These are phyloP conservation scores for Aschersonia sp. DNA, from an alignment of 2,329 filamentous ascomycete genomes.

Conservation along the genomic window DNA sequence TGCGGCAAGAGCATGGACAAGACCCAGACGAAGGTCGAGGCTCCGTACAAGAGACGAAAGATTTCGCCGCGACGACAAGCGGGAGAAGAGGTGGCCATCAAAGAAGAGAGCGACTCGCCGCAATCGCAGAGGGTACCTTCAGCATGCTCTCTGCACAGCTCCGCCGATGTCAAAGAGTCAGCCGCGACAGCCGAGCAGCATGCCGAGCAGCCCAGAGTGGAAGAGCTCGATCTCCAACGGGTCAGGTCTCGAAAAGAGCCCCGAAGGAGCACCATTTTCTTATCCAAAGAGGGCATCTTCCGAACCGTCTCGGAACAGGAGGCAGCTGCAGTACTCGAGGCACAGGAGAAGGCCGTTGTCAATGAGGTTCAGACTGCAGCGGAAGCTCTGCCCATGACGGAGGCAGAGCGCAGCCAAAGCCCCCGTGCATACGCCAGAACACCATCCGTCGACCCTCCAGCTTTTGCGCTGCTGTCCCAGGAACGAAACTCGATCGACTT, in stretches of 20 bases:
- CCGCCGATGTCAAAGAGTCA: neutral
- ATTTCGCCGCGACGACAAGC: constrained; percentile 3
- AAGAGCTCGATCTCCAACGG: constrained; percentile 7
- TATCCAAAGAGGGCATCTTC: constrained; percentile 49
- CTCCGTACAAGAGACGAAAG: constrained; percentile 8
- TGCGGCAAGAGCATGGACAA: constrained; percentile 28
- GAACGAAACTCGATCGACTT: constrained; percentile 45
- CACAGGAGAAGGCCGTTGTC: constrained; percentile 10
- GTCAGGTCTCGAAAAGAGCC: constrained; percentile 22
- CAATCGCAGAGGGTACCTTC: constrained; percentile 6
- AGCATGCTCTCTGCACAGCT: neutral
- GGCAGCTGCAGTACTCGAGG: constrained; percentile 25
- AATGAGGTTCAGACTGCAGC: neutral
- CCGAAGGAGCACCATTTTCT: constrained; percentile 40
- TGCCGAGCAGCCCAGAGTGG: constrained; percentile 3
- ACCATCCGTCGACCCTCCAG: constrained; percentile 46
- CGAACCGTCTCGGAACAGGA: constrained; percentile 43
- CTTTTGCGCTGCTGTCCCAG: constrained; percentile 38
- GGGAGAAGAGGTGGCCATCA: constrained; percentile 1
- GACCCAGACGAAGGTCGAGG: constrained; percentile 7
- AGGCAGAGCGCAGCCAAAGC: constrained; percentile 13
- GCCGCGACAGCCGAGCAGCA: neutral
- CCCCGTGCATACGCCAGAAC: constrained; percentile 37
- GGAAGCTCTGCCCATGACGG: constrained; percentile 8
- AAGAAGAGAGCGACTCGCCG: constrained; percentile 19